These are phyloP conservation scores for Aspergillus niger DNA, from an alignment of 2,329 filamentous ascomycete species.

Conservation along the genomic window DNA sequence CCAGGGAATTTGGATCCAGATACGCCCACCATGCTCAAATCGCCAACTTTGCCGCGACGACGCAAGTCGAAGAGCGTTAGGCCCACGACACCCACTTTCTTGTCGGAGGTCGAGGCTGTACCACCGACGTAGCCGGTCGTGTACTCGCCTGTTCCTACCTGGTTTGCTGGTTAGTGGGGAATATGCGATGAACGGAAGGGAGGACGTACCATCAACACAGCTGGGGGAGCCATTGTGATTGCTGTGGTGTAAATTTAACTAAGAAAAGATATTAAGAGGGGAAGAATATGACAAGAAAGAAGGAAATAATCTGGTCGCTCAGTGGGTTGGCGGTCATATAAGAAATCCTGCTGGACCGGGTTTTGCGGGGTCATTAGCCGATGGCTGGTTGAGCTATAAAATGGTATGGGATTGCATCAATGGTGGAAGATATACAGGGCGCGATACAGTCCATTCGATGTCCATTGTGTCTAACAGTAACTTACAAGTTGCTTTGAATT, in stretches of 20 bases:
- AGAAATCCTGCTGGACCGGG: background rate
- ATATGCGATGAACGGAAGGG: constrained; percentile 8
- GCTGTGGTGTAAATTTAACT: background rate
- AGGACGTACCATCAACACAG: constrained; percentile 66
- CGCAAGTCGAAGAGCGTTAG: constrained; percentile 87
- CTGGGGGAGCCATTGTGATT: constrained; percentile 41
- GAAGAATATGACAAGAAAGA: background rate
- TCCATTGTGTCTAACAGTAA: background rate
- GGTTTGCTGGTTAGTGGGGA: constrained; percentile 10
- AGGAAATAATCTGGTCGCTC: background rate
- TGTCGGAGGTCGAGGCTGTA: constrained; percentile 82
- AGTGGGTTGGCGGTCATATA: background rate
- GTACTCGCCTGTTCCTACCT: constrained; percentile 93
- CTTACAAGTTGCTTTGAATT: background rate
- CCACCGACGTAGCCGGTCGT: constrained; percentile 91
- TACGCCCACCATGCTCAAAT: constrained; percentile 85
- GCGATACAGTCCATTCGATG: background rate
- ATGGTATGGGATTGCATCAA: background rate
- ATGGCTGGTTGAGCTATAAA: background rate
- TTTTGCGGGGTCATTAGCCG: constrained; percentile 1
- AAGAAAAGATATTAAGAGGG: background rate
- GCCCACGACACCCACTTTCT: constrained; percentile 93
- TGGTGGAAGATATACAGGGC: background rate
- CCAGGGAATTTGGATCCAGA: constrained; percentile 88
- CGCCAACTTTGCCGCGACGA: constrained; percentile 81